These are phyloP conservation scores for Thyridium curvatum DNA, from an alignment of 2,329 filamentous ascomycete genomes.

Conservation along the genomic window DNA sequence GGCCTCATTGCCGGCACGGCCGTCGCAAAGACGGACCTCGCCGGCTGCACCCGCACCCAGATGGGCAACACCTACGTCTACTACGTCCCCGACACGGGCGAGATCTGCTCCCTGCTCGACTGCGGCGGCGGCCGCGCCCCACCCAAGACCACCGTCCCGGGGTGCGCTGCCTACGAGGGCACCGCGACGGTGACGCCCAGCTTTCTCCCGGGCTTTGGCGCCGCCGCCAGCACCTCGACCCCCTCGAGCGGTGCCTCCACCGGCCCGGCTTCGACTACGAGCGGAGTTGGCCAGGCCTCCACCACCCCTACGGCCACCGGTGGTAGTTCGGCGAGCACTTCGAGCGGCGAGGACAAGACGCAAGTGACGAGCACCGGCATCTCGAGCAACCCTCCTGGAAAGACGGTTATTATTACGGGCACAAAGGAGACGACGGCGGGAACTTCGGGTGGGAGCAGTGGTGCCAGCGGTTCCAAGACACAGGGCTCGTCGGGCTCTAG, in stretches of 20 bases:
- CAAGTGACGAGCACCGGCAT: no score
- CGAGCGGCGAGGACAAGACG: no score
- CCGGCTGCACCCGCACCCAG: constrained; percentile 32
- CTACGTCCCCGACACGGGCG: constrained; percentile 57
- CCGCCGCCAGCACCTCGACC: constrained; percentile 4
- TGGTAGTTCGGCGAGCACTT: no score
- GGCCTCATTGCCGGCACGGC: constrained; percentile 5
- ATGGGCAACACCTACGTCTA: constrained; percentile 44
- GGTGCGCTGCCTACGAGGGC: constrained; percentile 49
- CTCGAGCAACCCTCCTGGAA: no score
- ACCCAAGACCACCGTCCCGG: constrained; percentile 56
- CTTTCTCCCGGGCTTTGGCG: constrained; percentile 33
- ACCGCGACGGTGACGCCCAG: constrained; percentile 47
- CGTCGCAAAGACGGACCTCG: constrained; percentile 36
- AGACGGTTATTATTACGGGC: no score
- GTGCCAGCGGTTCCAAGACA: no score
- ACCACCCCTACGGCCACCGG: no score
- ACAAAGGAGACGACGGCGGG: no score
- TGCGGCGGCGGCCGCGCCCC: constrained; percentile 62
- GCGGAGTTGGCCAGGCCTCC: not conserved
- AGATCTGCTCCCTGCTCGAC: constrained; percentile 59
- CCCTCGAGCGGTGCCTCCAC: constrained; percentile 4
- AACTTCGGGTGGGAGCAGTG: no score
- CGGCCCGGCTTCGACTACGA: constrained; percentile 1
- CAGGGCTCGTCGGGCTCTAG: no score